Conservation (phyloP, 495 filamentous ascomycete genomes). For the Penicillium egyptiacum region DNA sequence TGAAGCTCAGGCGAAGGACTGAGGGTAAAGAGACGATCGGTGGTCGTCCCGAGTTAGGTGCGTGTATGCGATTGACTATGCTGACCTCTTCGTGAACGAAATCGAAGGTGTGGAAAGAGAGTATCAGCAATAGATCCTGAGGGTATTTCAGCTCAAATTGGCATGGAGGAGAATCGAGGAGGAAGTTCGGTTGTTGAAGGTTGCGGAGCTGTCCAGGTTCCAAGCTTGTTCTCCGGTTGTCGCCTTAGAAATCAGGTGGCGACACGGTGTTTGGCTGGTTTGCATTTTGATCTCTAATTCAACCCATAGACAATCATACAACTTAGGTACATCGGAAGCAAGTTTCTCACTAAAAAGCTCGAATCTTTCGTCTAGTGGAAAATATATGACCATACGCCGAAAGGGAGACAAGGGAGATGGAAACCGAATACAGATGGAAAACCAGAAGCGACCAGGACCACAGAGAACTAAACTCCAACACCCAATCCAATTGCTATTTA, state of each 20-base stretch:
- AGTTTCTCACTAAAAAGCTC: neutral
- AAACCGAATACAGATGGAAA: neutral
- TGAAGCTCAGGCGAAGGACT: neutral
- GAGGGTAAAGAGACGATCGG: neutral
- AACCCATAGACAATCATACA: neutral
- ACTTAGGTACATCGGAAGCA: neutral
- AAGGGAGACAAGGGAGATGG: neutral
- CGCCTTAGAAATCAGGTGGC: conserved; percentile 21
- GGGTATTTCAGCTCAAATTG: neutral
- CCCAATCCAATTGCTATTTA: neutral
- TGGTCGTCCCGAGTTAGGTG: neutral
- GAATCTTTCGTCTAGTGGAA: neutral
- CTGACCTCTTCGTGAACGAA: neutral
- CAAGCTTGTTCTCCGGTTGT: conserved; percentile 1
- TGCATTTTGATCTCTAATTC: conserved; percentile 1
- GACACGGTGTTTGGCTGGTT: conserved; percentile 10
- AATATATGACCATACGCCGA: neutral
- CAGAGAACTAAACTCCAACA: neutral
- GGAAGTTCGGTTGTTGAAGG: neutral
- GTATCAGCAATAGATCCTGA: neutral
- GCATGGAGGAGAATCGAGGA: neutral
- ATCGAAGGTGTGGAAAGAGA: neutral
- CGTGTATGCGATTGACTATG: neutral
- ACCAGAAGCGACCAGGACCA: neutral
- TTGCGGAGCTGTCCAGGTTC: conserved; percentile 5